phyloP scores from a whole-genome alignment of 164 flowering plant species.

The Stephania yunnanensis region DNA sequence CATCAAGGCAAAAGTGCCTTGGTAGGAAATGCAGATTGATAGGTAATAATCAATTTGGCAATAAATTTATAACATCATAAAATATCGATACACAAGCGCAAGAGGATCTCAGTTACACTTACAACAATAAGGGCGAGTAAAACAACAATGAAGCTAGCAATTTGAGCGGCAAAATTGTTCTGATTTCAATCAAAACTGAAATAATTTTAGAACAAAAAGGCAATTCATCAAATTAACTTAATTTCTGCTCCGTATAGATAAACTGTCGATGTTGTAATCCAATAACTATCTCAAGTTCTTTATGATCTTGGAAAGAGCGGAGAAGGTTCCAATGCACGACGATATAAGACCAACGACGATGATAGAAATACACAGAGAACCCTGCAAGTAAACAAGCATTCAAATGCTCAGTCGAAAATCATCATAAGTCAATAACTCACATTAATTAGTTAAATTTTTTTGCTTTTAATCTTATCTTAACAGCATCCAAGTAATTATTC shows the following conservation, averaged over 20 bases:
- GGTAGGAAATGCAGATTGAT: no score
- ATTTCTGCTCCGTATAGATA: background rate
- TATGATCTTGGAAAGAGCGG: slow-evolving; percentile 65
- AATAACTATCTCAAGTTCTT: slow-evolving; percentile 36
- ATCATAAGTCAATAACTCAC: no score
- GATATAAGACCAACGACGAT: slow-evolving; percentile 59
- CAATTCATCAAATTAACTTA: background rate
- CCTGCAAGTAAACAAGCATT: slow-evolving; percentile 33
- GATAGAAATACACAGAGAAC: slow-evolving; percentile 46
- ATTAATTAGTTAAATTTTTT: no score
- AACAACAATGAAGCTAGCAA: background rate
- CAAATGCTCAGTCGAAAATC: background rate
- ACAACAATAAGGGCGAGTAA: background rate
- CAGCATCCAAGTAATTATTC: no score
- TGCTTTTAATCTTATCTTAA: no score
- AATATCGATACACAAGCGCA: no score
- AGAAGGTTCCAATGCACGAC: slow-evolving; percentile 54
- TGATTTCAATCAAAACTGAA: background rate
- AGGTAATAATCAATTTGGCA: no score
- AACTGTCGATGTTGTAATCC: background rate
- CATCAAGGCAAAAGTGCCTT: no score
- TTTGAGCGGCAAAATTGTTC: background rate
- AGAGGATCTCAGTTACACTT: background rate
- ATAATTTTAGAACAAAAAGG: background rate
- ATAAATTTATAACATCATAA: no score